These are phyloP conservation scores for Talaromyces proteolyticus DNA, from an alignment of 495 filamentous ascomycete genomes.

Conservation along the genomic window DNA sequence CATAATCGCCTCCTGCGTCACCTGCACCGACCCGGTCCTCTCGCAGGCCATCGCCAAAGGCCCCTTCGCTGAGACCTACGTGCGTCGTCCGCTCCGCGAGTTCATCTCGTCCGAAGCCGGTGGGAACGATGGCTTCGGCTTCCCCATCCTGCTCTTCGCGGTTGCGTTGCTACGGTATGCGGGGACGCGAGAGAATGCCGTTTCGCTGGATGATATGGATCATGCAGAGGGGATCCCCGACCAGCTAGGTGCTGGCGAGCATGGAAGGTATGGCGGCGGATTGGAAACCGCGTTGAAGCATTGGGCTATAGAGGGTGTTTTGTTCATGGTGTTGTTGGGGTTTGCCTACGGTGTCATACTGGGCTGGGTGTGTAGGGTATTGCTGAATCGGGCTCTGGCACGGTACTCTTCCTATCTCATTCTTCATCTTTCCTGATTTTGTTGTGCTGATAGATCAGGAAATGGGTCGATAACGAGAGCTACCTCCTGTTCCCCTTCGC, in stretches of 20 bases:
- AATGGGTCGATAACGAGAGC: conserved; percentile 31
- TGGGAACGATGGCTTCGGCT: conserved; percentile 57
- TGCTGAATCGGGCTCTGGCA: conserved; percentile 20
- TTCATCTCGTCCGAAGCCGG: conserved; percentile 58
- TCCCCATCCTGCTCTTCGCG: conserved; percentile 52
- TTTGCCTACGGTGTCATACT: conserved; percentile 26
- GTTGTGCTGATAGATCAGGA: conserved; percentile 8
- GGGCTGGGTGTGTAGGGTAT: conserved; percentile 24
- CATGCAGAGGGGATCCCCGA: conserved; percentile 15
- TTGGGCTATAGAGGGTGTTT: conserved; percentile 31
- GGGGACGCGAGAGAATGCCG: conserved; percentile 22
- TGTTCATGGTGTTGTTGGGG: conserved; percentile 36
- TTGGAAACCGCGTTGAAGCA: conserved; percentile 26
- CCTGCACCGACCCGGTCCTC: conserved; percentile 55
- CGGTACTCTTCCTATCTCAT: conserved; percentile 10
- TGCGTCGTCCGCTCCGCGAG: conserved; percentile 49
- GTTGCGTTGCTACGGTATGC: conserved; percentile 49
- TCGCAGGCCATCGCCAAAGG: conserved; percentile 59
- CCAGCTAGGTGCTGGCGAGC: conserved; percentile 22
- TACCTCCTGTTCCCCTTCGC: conserved; percentile 25
- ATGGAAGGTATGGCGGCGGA: conserved; percentile 28
- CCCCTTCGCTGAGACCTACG: conserved; percentile 55
- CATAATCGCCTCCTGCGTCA: conserved; percentile 56
- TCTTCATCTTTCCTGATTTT: not conserved
- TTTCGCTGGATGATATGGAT: conserved; percentile 16